These are phyloP conservation scores for Sergeia podlipaevii DNA, from an alignment of 208 protist genomes.

Conservation along the genomic window DNA sequence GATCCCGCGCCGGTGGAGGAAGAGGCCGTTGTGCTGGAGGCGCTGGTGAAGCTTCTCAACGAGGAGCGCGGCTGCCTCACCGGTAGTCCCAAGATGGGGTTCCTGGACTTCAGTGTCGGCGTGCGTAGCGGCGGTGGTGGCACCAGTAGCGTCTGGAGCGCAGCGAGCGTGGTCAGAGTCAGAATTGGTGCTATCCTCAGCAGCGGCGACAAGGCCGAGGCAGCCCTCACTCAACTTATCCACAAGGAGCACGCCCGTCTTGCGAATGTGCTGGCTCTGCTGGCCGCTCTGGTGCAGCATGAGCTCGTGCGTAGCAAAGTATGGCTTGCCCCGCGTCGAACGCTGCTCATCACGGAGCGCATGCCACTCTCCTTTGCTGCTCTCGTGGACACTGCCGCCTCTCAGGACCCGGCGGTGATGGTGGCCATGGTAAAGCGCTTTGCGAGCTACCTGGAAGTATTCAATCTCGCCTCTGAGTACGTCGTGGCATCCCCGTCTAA, in stretches of 20 bases:
- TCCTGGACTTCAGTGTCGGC: slow-evolving; percentile 53
- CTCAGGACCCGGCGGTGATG: slow-evolving; percentile 56
- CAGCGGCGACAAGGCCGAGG: slow-evolving; percentile 6
- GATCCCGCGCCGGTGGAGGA: slow-evolving; percentile 37
- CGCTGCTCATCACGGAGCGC: slow-evolving; percentile 19
- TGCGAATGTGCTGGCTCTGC: slow-evolving; percentile 36
- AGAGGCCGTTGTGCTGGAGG: slow-evolving; percentile 44
- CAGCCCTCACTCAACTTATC: slow-evolving; percentile 22
- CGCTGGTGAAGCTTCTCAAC: slow-evolving; percentile 48
- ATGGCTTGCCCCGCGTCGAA: slow-evolving; percentile 65
- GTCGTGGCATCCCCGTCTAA: slow-evolving; percentile 45
- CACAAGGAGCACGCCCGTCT: slow-evolving; percentile 41
- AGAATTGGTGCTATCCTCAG: slow-evolving; percentile 11
- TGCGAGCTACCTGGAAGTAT: slow-evolving; percentile 35
- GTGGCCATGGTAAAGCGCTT: slow-evolving; percentile 70
- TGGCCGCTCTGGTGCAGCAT: slow-evolving; percentile 63
- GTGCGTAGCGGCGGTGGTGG: slow-evolving; percentile 11
- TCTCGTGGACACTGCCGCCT: slow-evolving; percentile 42
- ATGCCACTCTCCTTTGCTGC: slow-evolving; percentile 14
- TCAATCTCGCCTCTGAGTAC: slow-evolving; percentile 17
- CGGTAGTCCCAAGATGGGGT: slow-evolving; percentile 29
- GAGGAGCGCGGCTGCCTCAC: slow-evolving; percentile 37
- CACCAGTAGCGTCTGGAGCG: slow-evolving; percentile 8
- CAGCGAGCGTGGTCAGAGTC: slow-evolving; percentile 24
- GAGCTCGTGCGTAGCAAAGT: slow-evolving; percentile 64